Base-by-base conservation (phyloP, 805 yeast species). In the Kazachstania taianensis region DNA sequence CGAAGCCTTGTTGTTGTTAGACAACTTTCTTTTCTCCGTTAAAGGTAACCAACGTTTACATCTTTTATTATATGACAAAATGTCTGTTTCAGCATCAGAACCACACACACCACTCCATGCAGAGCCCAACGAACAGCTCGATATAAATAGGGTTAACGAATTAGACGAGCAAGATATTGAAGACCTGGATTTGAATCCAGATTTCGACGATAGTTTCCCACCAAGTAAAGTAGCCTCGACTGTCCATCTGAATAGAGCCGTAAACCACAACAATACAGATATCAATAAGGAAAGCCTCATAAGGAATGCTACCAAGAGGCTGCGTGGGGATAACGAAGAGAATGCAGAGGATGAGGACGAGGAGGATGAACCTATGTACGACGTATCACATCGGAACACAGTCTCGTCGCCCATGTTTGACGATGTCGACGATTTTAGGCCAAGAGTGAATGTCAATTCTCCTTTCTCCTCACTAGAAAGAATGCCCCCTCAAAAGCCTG, bases 51-150 rank as follows among this genome's bases (percentile, higher is more conserved):
- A 22, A 22, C 25, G 8, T 12, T 22, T 12, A 8, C 25, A 22
- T 22, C 12, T 22, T 22, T 22, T 22, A 22, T 22, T 8, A 12
- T 12, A 22, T 22, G 8, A 22, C 25, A 22, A 22, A 22, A 22
- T 22, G 25, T 22, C 25, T 22, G 12, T 12, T 22, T 5, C 24
- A 30, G 30, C 34, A 14, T 19, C 50, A 20, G 47, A 49, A 28
- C 61, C 61, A 4, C 44, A 38, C 5, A 55, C 61, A 5, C 61
- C 61, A 3, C 30, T 46, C 18, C 61, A 55, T 39, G 49, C 54
- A 7, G 44, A 42, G 22, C 51, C 61, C 5, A 41, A 55, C 33
- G 52, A 53, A 30, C 46, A 45, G 22, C 28, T 49, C 9, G 45
- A 50, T 33, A 37, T 52, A 17, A 41, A 48, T 35, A 42, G 41